phyloP scores from a whole-genome alignment of 805 yeast species.

The Sugiyamaella chiloensis region DNA sequence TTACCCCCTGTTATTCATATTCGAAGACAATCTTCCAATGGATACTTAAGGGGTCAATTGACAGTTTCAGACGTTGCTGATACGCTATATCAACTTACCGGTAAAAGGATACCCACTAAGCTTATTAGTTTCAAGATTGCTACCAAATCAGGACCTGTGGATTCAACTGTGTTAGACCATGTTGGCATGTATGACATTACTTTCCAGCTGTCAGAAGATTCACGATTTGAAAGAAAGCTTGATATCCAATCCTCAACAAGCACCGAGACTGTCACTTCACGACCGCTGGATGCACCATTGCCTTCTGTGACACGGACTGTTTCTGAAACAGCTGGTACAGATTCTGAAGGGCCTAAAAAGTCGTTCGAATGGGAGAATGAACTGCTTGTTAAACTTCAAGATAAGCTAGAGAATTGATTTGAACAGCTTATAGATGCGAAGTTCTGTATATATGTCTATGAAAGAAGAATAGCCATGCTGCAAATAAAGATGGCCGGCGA shows the following conservation, averaged over 20 bases:
- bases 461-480: no score
- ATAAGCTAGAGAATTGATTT: slow-evolving; percentile 1
- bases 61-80: slow-evolving; percentile 14
- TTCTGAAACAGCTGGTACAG: not conserved
- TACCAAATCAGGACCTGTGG: slow-evolving; percentile 6
- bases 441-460: slow-evolving; percentile 15
- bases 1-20: slow-evolving; percentile 15
- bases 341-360: slow-evolving; percentile 1
- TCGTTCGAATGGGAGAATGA: slow-evolving; percentile 25
- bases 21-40: slow-evolving; percentile 9
- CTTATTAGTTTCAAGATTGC: slow-evolving; percentile 9
- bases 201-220: slow-evolving; percentile 8
- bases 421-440: not conserved
- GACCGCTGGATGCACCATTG: slow-evolving; percentile 16
- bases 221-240: not conserved
- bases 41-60: slow-evolving; percentile 12
- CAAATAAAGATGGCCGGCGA: no score
- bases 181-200: slow-evolving; percentile 12
- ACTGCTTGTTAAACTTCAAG: slow-evolving; percentile 11
- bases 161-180: slow-evolving; percentile 10
- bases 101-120: slow-evolving; percentile 12
- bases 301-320: not conserved
- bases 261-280: not conserved
- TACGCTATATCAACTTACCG: slow-evolving; percentile 16
- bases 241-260: not conserved